Conservation (phyloP, 2,329 filamentous ascomycete genomes). For the Colletotrichum chlorophyti region DNA sequence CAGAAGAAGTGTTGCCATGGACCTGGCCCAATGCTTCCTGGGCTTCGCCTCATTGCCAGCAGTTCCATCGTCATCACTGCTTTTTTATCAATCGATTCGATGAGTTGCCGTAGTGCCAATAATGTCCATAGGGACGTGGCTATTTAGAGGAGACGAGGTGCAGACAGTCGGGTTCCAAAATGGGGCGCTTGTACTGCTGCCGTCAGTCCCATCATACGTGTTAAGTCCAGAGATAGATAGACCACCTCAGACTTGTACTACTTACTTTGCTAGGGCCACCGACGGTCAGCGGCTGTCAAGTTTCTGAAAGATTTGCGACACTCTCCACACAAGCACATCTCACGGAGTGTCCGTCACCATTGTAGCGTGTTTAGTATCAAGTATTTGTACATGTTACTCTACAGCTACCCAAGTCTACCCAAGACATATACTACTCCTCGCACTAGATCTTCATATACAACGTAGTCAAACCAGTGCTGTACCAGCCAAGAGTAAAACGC, state of each 20-base stretch:
- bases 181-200: too few species aligned
- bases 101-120: too few species aligned
- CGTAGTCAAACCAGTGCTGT: too few species aligned
- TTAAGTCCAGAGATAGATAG: too few species aligned
- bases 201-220: too few species aligned
- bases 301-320: slow-evolving; percentile 8
- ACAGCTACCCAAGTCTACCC: too few species aligned
- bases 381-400: background rate
- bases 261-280: background rate
- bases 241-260: slow-evolving; percentile 7
- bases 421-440: too few species aligned
- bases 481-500: too few species aligned
- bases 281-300: background rate
- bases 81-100: background rate
- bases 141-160: too few species aligned
- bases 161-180: too few species aligned
- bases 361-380: background rate
- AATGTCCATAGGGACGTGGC: background rate
- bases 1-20: slow-evolving; percentile 12
- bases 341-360: background rate
- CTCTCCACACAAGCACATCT: background rate
- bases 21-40: slow-evolving; percentile 6
- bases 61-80: slow-evolving; percentile 1
- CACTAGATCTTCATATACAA: too few species aligned
- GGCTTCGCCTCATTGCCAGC: slow-evolving; percentile 1